Evolutionary conservation across 1,284 basidiomycete species (phyloP), one percentile per base, ranked within the genome.

Genomic region (Ustilago vetiveriae): DNA sequence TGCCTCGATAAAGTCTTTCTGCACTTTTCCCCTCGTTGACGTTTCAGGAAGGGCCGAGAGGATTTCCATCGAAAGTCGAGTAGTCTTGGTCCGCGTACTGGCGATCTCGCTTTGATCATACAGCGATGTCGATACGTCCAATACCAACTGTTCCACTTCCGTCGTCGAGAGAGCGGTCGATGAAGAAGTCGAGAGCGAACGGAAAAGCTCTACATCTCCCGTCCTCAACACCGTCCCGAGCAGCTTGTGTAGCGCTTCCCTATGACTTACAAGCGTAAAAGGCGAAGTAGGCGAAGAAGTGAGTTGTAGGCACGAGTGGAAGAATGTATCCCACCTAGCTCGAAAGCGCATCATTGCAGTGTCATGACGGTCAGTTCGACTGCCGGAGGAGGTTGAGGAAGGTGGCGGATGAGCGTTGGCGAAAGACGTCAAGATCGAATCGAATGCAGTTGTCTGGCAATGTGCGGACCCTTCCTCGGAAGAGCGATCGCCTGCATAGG

Each of bases 1-100:
- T 4, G 69, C 64, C 17, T 74, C 64, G 30, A 74, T 66, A 14
- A 74, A 74, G 1, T 66, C 41, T 8, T 33, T 44, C 32, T 68
- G 58, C 6, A 22, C n/a, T 16, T 32, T 30, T 0, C 55, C 47
- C 0, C 50, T 41, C 1, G 37, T 1, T 1, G 52, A 44, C 3
- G 27, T 36, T 4, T 36, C 16, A 2, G 64, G 42, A 0, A 63
- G 48, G 2, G 58, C 47, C 2, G 49, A 47, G 3, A 68, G 64
- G 10, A 68, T 32, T 6, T 68, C 56, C 11, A 53, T 35, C 7
- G 69, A 55, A 1, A 65, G 39, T 3, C 54, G 49, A 4, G 72
- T 44, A 11, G 65, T 47, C 22, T 56, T 59, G 21, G 23, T 44
- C 8, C 67, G 32, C 1, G 50, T 62, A 0, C 57, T 57, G 0